These are phyloP conservation scores for Candolleomyces eurysporus DNA, from an alignment of 768 basidiomycete genomes.

Conservation along the genomic window DNA sequence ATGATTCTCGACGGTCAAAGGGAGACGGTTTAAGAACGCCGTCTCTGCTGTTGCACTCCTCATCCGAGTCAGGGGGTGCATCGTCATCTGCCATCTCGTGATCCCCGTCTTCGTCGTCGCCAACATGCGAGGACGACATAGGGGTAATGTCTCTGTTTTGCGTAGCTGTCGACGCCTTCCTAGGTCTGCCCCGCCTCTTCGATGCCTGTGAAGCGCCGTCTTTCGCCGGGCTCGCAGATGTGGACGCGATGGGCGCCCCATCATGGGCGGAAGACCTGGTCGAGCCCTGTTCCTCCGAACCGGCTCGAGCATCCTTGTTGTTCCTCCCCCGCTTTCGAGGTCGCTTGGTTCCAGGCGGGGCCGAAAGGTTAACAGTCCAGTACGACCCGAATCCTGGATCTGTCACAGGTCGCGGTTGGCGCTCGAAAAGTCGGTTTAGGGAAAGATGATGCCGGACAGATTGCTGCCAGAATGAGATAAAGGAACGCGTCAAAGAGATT, in stretches of 20 bases:
- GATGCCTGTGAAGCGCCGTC: conserved; percentile 6
- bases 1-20: conserved; percentile 40
- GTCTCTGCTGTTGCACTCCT: conserved; percentile 69
- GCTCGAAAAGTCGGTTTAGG: conserved; percentile 77
- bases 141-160: conserved; percentile 2
- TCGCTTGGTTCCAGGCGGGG: conserved; percentile 84
- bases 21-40: conserved; percentile 44
- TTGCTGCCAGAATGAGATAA: conserved; percentile 50
- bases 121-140: conserved; percentile 29
- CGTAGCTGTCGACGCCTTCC: conserved; percentile 22
- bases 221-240: neutral
- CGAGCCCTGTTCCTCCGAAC: conserved; percentile 13
- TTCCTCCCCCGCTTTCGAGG: conserved; percentile 76
- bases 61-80: conserved; percentile 32
- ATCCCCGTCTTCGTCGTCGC: conserved; percentile 38
- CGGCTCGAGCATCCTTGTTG: conserved; percentile 39
- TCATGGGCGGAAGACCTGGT: conserved; percentile 1
- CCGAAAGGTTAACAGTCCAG: conserved; percentile 84
- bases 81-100: conserved; percentile 17
- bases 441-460: conserved; percentile 85
- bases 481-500: conserved; percentile 12
- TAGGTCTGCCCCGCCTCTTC: conserved; percentile 43
- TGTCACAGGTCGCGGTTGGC: conserved; percentile 77
- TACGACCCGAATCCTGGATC: conserved; percentile 88
- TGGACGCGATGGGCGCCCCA: neutral